Base-by-base conservation (phyloP, 495 filamentous ascomycete species). In the Pseudomonodictys pantanalensis region DNA sequence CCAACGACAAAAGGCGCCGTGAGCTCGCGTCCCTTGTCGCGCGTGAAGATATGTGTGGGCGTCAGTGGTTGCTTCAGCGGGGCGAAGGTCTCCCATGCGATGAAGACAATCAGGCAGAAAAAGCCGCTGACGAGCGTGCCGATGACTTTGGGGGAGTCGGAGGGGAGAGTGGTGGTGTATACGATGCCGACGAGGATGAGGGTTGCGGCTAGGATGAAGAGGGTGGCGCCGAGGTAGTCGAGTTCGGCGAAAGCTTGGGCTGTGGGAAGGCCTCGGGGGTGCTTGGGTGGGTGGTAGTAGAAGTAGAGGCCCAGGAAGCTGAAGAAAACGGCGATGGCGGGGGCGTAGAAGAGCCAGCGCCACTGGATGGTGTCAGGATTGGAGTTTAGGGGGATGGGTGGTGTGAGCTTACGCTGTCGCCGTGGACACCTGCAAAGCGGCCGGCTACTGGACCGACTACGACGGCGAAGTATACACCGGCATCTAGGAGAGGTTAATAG, bases 371-470 rank as follows among this genome's bases (percentile, higher is more conserved):
- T 39, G 42, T 46, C 7, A 28, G 5, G 11, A 32, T 4, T 20
- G 4, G n/a, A 3, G 18, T 7, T 56, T 8, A 5, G 8, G 20
- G 6, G 23, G 8, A 9, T 26, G 39, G 9, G 38, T 22, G 24
- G 20, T 42, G 33, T 44, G 17, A 38, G 17, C 53, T 22, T 47
- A 56, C 53, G 9, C n/a, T 18, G 15, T 67, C 53, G 12, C 69
- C 71, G 43, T 58, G 28, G n/a, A 59, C 29, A 35, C 51, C 53
- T 1, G 66, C 64, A 56, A 65, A 70, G 15, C 71, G 56, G 1
- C 56, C 72, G 4, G 70, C 66, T 1, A 74, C 65, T 3, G 72
- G 72, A 17, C 69, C 71, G 30, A 70, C 63, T 22, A 72, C 57
- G 45, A 74, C 69, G 22, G 68, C 61, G 32, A 74, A 54, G 51